Percentiles rank a stretch among this genome's conserved stretches.
These are phyloP conservation scores for Chrysoporthe puriensis DNA, from an alignment of 2,329 filamentous ascomycete species.

Conservation along the genomic window DNA sequence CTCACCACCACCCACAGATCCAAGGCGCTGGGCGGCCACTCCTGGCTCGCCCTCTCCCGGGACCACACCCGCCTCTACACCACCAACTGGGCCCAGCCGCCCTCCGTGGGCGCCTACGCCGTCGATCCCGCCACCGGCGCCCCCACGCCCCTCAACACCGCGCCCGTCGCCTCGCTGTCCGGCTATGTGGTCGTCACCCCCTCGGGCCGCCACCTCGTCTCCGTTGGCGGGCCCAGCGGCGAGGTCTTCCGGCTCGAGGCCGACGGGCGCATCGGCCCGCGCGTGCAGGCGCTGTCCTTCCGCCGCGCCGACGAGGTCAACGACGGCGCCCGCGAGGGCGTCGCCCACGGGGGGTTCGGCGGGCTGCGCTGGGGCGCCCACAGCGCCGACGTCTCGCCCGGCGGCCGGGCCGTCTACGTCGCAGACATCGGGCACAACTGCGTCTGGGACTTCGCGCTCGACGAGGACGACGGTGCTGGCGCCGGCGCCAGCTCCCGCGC, in stretches of 20 bases:
- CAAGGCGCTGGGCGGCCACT: conserved; percentile 27
- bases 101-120: conserved; percentile 28
- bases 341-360: conserved; percentile 30
- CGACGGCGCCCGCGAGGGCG: conserved; percentile 26
- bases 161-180: conserved; percentile 21
- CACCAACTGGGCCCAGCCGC: conserved; percentile 28
- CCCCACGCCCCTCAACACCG: conserved; percentile 24
- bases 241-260: conserved; percentile 23
- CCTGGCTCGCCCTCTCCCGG: conserved; percentile 30
- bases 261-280: conserved; percentile 26
- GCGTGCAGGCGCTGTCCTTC: conserved; percentile 29
- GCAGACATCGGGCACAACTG: conserved; percentile 32
- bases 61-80: conserved; percentile 29
- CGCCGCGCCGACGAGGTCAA: conserved; percentile 22
- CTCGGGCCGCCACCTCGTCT: conserved; percentile 23
- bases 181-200: conserved; percentile 26
- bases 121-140: conserved; percentile 16
- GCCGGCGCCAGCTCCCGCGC: background rate
- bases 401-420: conserved; percentile 29
- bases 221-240: conserved; percentile 26
- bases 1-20: conserved; percentile 24
- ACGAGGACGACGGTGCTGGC: background rate
- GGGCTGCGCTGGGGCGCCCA: conserved; percentile 31
- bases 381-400: conserved; percentile 29
- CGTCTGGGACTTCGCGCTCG: conserved; percentile 29